A percentile compares a stretch with the other conserved stretches of the same genome.
Conservation (phyloP, 345 rosid species). For the Geranium brycei region DNA sequence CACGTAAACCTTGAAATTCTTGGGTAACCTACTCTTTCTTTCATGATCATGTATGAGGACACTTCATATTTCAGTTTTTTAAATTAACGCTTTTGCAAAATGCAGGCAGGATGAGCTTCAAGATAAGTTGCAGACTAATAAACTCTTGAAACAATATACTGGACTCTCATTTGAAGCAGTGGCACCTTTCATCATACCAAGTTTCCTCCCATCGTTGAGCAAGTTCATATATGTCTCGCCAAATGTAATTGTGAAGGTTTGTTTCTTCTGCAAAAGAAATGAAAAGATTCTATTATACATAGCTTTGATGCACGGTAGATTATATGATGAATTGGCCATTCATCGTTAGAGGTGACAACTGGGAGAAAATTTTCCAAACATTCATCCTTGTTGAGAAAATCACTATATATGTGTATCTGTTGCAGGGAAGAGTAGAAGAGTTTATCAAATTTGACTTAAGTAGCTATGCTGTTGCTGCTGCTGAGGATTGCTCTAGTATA, state of each 20-base stretch:
- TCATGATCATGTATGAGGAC: background rate
- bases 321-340: too few relatives aligned
- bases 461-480: slow-evolving; percentile 20
- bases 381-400: background rate
- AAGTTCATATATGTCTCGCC: slow-evolving; percentile 27
- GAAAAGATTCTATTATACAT: background rate
- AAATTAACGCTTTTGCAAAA: slow-evolving; percentile 6
- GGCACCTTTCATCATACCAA: slow-evolving; percentile 26
- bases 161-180: slow-evolving; percentile 14
- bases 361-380: background rate
- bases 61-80: background rate
- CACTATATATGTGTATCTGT: background rate
- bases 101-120: slow-evolving; percentile 30
- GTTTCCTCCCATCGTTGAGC: slow-evolving; percentile 11
- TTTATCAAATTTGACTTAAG: slow-evolving; percentile 18
- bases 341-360: background rate
- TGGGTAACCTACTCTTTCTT: slow-evolving; percentile 16
- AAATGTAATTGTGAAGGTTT: slow-evolving; percentile 26
- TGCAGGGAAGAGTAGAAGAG: slow-evolving; percentile 33
- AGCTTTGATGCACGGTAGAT: background rate
- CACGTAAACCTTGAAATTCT: slow-evolving; percentile 28
- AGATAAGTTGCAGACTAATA: slow-evolving; percentile 7
- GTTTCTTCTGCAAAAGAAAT: background rate
- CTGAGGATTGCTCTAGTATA: slow-evolving; percentile 28
- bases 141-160: slow-evolving; percentile 8